A percentile compares a stretch with the other conserved stretches of the same genome.
Evolutionary conservation across 805 yeast species (phyloP).

Genomic region (Clavispora santaluciae): DNA sequence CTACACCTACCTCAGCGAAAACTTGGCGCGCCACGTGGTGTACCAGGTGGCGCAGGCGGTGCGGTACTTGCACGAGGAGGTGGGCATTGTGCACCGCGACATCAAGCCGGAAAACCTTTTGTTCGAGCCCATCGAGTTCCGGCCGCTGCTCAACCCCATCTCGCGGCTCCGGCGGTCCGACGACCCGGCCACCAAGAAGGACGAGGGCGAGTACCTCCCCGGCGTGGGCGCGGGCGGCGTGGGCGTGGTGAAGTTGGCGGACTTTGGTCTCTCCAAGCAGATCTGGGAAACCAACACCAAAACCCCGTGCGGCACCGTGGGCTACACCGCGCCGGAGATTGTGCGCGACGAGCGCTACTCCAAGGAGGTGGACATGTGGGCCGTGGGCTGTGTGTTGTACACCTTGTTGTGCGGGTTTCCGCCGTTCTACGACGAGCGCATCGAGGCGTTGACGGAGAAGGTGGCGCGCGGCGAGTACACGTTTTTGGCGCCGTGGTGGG

Average conservation of each 20-base stretch:
- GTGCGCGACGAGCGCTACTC: conserved; percentile 51
- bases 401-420: conserved; percentile 71
- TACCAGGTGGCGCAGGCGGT: conserved; percentile 67
- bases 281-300: conserved; percentile 41
- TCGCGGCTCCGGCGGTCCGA: conserved; percentile 47
- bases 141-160: conserved; percentile 40
- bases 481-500: conserved; percentile 87
- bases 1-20: conserved; percentile 71
- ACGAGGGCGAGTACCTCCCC: conserved; percentile 54
- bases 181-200: conserved; percentile 49
- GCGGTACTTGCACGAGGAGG: conserved; percentile 58
- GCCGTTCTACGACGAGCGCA: conserved; percentile 70
- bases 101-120: conserved; percentile 77
- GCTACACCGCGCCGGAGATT: conserved; percentile 72
- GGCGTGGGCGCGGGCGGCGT: conserved; percentile 60
- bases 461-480: conserved; percentile 68
- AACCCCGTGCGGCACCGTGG: conserved; percentile 75
- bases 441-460: conserved; percentile 56
- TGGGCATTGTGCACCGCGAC: conserved; percentile 69
- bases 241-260: conserved; percentile 62
- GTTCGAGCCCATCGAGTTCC: conserved; percentile 51
- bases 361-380: conserved; percentile 70
- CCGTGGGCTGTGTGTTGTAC: conserved; percentile 65
- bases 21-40: conserved; percentile 67
- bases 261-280: conserved; percentile 64